A percentile compares a stretch with the other conserved stretches of the same genome.
These are phyloP conservation scores for Carex littledalei DNA, from an alignment of 176 grass and related monocot species.

Conservation along the genomic window DNA sequence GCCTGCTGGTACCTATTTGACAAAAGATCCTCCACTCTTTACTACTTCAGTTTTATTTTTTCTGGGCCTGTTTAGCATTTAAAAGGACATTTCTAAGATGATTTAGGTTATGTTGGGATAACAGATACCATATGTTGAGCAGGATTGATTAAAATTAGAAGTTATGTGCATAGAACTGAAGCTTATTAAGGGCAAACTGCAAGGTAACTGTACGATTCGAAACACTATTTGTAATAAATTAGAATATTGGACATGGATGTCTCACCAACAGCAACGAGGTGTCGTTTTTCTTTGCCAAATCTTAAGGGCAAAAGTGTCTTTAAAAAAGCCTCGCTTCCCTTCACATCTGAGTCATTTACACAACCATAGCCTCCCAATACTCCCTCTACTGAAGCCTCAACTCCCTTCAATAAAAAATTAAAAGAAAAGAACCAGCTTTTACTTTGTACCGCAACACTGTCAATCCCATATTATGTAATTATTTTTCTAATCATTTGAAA, in stretches of 20 bases:
- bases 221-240: not conserved
- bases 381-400: constrained; percentile 88
- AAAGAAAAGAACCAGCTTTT: not conserved
- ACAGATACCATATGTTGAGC: not conserved
- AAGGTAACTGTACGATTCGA: not conserved
- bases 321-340: constrained; percentile 85
- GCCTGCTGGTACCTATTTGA: not conserved
- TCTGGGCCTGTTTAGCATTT: not conserved
- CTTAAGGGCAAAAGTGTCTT: constrained; percentile 51
- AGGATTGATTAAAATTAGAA: not conserved
- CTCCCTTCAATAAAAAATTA: constrained; percentile 41
- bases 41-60: not conserved
- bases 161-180: not conserved
- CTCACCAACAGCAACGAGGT: constrained; percentile 73
- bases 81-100: not conserved
- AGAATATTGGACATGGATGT: not conserved
- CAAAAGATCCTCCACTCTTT: not conserved
- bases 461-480: not conserved
- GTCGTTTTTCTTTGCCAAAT: constrained; percentile 52
- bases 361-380: constrained; percentile 86
- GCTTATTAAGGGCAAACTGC: not conserved
- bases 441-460: not conserved
- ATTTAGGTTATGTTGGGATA: not conserved
- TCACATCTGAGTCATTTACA: constrained; percentile 83
- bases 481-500: not conserved